These are phyloP conservation scores for Przewalskia tangutica DNA, from an alignment of 257 asterid species.

Conservation along the genomic window DNA sequence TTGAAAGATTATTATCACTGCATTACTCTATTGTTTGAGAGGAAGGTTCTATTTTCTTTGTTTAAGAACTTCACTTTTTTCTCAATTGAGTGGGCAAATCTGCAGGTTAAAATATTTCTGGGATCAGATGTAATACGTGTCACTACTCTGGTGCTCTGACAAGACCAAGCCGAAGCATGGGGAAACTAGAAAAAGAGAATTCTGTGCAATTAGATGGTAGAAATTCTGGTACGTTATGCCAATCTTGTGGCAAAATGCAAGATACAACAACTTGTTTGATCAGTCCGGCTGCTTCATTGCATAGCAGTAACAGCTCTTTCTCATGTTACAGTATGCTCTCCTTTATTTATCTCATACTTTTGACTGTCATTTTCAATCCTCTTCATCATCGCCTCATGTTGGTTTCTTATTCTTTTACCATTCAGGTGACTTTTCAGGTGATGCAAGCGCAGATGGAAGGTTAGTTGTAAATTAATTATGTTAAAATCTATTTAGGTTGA, in stretches of 20 bases:
- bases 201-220: background rate
- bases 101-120: conserved; percentile 1
- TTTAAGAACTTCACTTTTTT: background rate
- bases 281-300: conserved; percentile 32
- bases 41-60: background rate
- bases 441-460: conserved; percentile 47
- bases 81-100: background rate
- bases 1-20: background rate
- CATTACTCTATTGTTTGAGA: background rate
- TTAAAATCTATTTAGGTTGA: background rate
- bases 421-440: conserved; percentile 25
- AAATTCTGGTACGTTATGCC: conserved; percentile 21
- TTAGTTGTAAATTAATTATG: conserved; percentile 21
- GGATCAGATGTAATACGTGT: background rate
- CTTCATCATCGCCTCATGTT: conserved; percentile 5
- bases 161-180: background rate
- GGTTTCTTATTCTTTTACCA: background rate
- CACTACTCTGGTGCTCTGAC: background rate
- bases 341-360: background rate
- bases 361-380: background rate
- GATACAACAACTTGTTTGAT: conserved; percentile 15
- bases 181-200: background rate
- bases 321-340: conserved; percentile 50
- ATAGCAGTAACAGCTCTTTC: conserved; percentile 44
- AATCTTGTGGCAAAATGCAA: conserved; percentile 33